These are phyloP conservation scores for Halophytophthora polymorphica DNA, from an alignment of 352 stramenopile species.

Conservation along the genomic window DNA sequence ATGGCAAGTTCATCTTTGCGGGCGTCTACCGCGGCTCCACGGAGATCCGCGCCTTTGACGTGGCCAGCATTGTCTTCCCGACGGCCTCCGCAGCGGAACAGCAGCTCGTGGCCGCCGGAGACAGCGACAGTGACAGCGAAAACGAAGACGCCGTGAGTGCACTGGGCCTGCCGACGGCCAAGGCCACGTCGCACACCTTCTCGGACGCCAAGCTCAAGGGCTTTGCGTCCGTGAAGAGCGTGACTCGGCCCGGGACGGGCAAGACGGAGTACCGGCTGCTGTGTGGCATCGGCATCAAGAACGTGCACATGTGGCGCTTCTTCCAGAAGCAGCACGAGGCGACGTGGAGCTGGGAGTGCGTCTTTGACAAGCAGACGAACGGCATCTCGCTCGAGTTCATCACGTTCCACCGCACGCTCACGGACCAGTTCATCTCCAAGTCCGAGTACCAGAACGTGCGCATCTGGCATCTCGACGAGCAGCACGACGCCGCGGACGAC, in stretches of 20 bases:
- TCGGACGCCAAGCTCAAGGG: slow-evolving; percentile 84
- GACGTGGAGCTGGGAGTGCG: slow-evolving; percentile 75
- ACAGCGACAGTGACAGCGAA: slow-evolving; percentile 32
- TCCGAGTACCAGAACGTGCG: slow-evolving; percentile 84
- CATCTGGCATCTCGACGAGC: slow-evolving; percentile 75
- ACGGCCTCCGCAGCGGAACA: slow-evolving; percentile 9
- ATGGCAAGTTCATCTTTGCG: slow-evolving; percentile 85
- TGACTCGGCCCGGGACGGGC: slow-evolving; percentile 38
- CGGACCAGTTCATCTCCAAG: slow-evolving; percentile 77
- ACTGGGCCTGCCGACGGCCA: slow-evolving; percentile 46
- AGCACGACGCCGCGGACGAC: slow-evolving; percentile 28
- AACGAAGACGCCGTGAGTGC: slow-evolving; percentile 19
- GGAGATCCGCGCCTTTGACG: slow-evolving; percentile 81
- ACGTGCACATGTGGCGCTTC: slow-evolving; percentile 84
- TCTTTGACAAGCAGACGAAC: slow-evolving; percentile 87
- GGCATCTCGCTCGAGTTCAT: slow-evolving; percentile 83
- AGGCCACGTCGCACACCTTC: slow-evolving; percentile 61
- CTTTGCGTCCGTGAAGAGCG: slow-evolving; percentile 72
- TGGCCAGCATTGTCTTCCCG: slow-evolving; percentile 76
- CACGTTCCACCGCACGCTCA: slow-evolving; percentile 50
- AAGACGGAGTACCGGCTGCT: slow-evolving; percentile 74
- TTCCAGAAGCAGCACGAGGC: slow-evolving; percentile 38
- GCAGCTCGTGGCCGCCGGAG: slow-evolving; percentile 5
- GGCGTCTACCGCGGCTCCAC: slow-evolving; percentile 83
- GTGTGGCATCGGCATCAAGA: slow-evolving; percentile 86